Conservation (phyloP, 495 filamentous ascomycete genomes). For the Penicillium odoratum region DNA sequence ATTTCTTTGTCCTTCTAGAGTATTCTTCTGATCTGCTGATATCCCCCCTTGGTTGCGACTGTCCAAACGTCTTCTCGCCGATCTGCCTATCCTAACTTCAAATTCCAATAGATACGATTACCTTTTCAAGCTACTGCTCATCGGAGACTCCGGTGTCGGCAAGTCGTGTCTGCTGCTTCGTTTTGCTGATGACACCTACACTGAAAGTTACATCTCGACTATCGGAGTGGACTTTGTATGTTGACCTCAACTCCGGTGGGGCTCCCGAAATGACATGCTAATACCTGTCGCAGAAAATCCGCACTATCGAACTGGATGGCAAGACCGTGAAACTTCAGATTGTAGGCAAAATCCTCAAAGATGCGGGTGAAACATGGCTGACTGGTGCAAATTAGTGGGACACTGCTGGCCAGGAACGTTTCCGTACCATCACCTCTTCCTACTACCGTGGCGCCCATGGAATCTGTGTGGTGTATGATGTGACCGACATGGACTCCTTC, state of each 20-base stretch:
- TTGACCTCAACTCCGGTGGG: slow-evolving; percentile 21
- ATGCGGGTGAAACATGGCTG: slow-evolving; percentile 6
- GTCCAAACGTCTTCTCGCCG: slow-evolving; percentile 12
- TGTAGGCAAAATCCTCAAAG: slow-evolving; percentile 56
- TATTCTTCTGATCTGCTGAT: slow-evolving; percentile 8
- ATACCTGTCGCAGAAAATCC: slow-evolving; percentile 80
- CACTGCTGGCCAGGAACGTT: slow-evolving; percentile 97
- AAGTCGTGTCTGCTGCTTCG: slow-evolving; percentile 98
- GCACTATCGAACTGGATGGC: slow-evolving; percentile 97
- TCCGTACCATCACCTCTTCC: slow-evolving; percentile 98
- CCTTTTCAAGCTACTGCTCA: slow-evolving; percentile 99
- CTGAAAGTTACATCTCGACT: slow-evolving; percentile 99
- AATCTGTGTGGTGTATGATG: slow-evolving; percentile 99
- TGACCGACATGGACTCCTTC: slow-evolving; percentile 99
- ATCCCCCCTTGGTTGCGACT: slow-evolving; percentile 1
- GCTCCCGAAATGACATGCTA: slow-evolving; percentile 14
- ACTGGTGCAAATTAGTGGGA: slow-evolving; percentile 71
- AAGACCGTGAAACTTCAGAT: slow-evolving; percentile 99
- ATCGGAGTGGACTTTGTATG: slow-evolving; percentile 99
- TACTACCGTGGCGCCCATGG: slow-evolving; percentile 99
- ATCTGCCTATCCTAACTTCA: slow-evolving; percentile 29
- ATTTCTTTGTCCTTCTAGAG: slow-evolving; percentile 22
- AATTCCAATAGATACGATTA: slow-evolving; percentile 86
- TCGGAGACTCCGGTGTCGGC: slow-evolving; percentile 99
- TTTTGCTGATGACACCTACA: slow-evolving; percentile 99